Evolutionary conservation across 1,284 basidiomycete species (phyloP).

Genomic region (Tilletia setariae): DNA sequence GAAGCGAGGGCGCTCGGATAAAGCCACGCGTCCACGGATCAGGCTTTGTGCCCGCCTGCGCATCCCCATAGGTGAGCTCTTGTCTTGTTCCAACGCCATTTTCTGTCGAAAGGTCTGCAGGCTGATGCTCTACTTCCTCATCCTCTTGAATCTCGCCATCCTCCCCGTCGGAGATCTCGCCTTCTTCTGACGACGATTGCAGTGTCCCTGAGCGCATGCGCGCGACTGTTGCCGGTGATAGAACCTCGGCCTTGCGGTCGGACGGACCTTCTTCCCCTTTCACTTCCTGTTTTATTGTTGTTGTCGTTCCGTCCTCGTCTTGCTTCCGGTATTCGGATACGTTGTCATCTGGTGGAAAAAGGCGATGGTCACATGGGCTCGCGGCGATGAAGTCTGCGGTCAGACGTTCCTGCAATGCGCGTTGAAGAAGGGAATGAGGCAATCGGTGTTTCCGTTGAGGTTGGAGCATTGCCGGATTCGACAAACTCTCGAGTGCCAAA

Average conservation of each 20-base stretch:
- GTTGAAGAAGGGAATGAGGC: background rate
- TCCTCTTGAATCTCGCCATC: constrained; percentile 12
- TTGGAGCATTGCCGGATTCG: background rate
- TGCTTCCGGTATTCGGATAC: too few species aligned
- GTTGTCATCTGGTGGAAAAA: background rate
- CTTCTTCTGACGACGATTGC: constrained; percentile 1
- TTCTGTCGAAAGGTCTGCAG: background rate
- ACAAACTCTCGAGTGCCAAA: background rate
- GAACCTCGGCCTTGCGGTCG: too few species aligned
- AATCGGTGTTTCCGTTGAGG: background rate
- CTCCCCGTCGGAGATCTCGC: constrained; percentile 4
- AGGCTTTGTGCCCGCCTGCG: too few species aligned
- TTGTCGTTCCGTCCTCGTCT: background rate
- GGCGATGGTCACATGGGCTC: background rate
- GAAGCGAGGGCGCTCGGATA: background rate
- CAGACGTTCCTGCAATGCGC: background rate
- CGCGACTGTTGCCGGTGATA: too few species aligned
- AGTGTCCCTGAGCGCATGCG: background rate
- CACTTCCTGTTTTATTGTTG: background rate
- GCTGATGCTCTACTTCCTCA: background rate
- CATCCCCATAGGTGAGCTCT: background rate
- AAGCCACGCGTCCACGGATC: too few species aligned
- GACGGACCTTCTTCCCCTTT: too few species aligned
- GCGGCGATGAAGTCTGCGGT: background rate
- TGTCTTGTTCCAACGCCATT: background rate